Base-by-base conservation (phyloP, 495 filamentous ascomycete genomes). In the Chaetomidium leptoderma region DNA sequence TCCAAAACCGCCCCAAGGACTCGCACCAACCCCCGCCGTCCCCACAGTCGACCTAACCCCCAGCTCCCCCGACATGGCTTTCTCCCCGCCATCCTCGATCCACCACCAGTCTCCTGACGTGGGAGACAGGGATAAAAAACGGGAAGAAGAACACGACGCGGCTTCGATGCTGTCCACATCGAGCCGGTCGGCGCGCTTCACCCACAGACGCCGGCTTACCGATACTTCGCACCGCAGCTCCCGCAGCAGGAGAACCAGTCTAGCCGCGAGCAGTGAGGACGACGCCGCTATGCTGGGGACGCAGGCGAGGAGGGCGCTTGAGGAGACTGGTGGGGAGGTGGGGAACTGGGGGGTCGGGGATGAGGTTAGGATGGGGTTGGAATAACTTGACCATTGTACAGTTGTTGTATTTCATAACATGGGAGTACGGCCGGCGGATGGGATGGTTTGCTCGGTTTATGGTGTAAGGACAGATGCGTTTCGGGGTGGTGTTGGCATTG, bases 311-410 rank as follows among this genome's bases (percentile, higher is more conserved):
- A 59, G 63, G 16, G 67, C 70, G 14, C 32, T 70, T 37, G 67
- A 73, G 35, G 69, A 68, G 59, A 66, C 64, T 0, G 66, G 63
- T 9, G 63, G 51, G 21, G 58, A 67, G 48, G 67, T 35, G 35
- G 61, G 62, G 13, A 66, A 60, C 36, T 74, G 72, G 69, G 71
- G 63, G 16, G 58, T 74, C 2, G 72, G 72, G 2, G 72, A 74
- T 58, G 72, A 74, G 30, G 68, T 71, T 9, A 57, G 67, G 55
- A 74, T 74, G 72, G 67, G 71, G 19, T 62, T 74, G 55, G 71
- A 72, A 51, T 72, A 51, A 45, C 9, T 29, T n/a, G n/a, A n/a
- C n/a, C n/a, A n/a, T n/a, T n/a, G n/a, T n/a, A n/a, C n/a, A n/a
- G n/a, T n/a, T n/a, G n/a, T n/a, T n/a, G n/a, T n/a, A n/a, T n/a